Evolutionary conservation across 1,284 basidiomycete genomes (phyloP), one percentile per base, ranked within the genome.

Genomic region (Neonothopanus nambi): DNA sequence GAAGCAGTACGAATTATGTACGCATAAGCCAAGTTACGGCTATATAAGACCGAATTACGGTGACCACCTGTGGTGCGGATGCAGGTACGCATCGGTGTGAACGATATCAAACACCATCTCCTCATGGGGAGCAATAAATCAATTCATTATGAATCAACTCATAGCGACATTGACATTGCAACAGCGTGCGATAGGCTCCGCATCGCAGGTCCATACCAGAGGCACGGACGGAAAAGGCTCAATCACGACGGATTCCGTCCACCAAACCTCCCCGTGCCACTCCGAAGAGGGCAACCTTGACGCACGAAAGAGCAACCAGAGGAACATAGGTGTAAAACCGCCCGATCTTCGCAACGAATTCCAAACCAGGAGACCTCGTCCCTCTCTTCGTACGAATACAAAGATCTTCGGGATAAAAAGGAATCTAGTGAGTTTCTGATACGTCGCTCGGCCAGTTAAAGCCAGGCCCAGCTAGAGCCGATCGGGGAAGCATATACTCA

Each of bases 341-440:
- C 63, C 63, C 63, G 53, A 54, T 61, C 65, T 60, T 59, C 61
- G 55, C 59, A 56, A 62, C 63, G 56, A 60, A 11, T 64, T 62
- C 59, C 59, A 61, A 51, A 41, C 53, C 42, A 41, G 23, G 55
- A 56, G 45, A 21, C 54, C 47, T 45, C 30, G 26, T 36, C 53
- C 54, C 55, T 61, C 57, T 35, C 60, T 60, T 51, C 55, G 52
- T 48, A 55, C 54, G 56, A 60, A 35, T 37, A 56, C 49, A 54
- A 58, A 58, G 67, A 66, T 72, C 65, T 60, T 67, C 59, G 67
- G 63, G 63, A 61, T 57, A 55, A 55, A 38, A 54, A 45, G 58
- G 56, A n/a, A 12, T 15, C 26, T 61, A 58, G 65, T 61, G 71
- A 23, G 60, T 81, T 72, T 80, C 78, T 80, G 73, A 75, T 80